Conservation (phyloP, 2,329 filamentous ascomycete species). For the Neocucurbitaria cava region DNA sequence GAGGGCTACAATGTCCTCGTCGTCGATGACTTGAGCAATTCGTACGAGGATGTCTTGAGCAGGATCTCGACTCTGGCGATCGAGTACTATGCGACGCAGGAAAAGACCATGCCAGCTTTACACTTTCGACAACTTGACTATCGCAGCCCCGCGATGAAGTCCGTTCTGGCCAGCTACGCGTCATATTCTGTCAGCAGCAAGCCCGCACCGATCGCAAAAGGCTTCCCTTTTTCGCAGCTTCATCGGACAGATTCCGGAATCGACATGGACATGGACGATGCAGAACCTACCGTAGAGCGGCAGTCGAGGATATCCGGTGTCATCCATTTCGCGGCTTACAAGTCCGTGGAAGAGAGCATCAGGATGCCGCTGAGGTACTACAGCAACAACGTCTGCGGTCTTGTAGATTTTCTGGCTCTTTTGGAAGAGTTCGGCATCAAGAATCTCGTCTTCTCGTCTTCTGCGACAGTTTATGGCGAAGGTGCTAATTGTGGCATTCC, state of each 20-base stretch:
- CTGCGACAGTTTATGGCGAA: slow-evolving; percentile 70
- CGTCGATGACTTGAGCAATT: slow-evolving; percentile 56
- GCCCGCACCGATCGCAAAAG: slow-evolving; percentile 12
- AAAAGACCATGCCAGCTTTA: slow-evolving; percentile 53
- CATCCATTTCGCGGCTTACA: slow-evolving; percentile 74
- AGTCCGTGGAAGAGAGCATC: slow-evolving; percentile 71
- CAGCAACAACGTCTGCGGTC: slow-evolving; percentile 70
- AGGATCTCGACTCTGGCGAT: slow-evolving; percentile 45
- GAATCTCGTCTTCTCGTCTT: slow-evolving; percentile 72
- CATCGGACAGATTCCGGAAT: slow-evolving; percentile 44
- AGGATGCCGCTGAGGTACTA: slow-evolving; percentile 68
- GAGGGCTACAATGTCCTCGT: slow-evolving; percentile 62
- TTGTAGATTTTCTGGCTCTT: slow-evolving; percentile 65
- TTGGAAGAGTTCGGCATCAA: slow-evolving; percentile 68
- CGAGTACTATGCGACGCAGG: slow-evolving; percentile 49
- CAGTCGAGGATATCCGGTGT: slow-evolving; percentile 65
- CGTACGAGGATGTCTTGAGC: slow-evolving; percentile 48
- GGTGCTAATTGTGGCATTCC: slow-evolving; percentile 54
- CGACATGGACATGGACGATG: slow-evolving; percentile 34
- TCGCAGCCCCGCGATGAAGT: slow-evolving; percentile 51
- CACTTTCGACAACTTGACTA: slow-evolving; percentile 59
- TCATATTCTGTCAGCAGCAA: slow-evolving; percentile 33
- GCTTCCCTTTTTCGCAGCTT: slow-evolving; percentile 37
- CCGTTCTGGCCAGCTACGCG: slow-evolving; percentile 54
- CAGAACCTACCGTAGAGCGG: slow-evolving; percentile 28